Percentiles rank a stretch among this genome's conserved stretches.
These are phyloP conservation scores for Diaporthe sp. DNA, from an alignment of 2,329 filamentous ascomycete species.

Conservation along the genomic window DNA sequence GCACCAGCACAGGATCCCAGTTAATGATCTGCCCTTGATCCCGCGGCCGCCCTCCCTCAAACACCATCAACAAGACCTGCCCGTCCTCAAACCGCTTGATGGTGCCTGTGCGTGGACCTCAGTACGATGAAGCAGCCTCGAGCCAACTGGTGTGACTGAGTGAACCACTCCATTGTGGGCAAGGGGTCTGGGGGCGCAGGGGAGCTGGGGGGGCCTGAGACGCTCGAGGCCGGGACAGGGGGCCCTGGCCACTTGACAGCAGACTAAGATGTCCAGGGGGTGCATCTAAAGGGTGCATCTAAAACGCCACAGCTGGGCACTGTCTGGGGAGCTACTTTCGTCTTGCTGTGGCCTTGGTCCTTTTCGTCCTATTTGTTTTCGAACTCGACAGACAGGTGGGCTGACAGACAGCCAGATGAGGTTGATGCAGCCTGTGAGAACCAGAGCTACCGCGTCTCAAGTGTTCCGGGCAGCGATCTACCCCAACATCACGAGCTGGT, in stretches of 20 bases:
- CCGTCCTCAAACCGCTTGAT: slow-evolving; percentile 29
- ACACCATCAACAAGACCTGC: slow-evolving; percentile 26
- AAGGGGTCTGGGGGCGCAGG: slow-evolving; percentile 21
- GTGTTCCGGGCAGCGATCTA: neutral
- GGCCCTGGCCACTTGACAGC: slow-evolving; percentile 1
- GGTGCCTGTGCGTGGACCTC: slow-evolving; percentile 29
- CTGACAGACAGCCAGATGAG: neutral
- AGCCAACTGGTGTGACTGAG: slow-evolving; percentile 27
- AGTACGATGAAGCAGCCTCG: slow-evolving; percentile 18
- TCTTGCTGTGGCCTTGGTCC: neutral
- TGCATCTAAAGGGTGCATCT: slow-evolving; percentile 26
- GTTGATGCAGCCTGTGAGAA: neutral
- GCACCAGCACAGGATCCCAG: slow-evolving; percentile 7
- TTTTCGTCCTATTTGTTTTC: neutral
- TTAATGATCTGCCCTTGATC: slow-evolving; percentile 29
- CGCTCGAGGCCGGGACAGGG: slow-evolving; percentile 22
- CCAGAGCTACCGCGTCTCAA: neutral
- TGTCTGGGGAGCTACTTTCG: slow-evolving; percentile 4
- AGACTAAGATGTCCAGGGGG: slow-evolving; percentile 1
- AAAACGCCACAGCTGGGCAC: slow-evolving; percentile 22
- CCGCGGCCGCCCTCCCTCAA: slow-evolving; percentile 30
- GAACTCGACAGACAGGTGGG: slow-evolving; percentile 11
- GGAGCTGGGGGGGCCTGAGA: slow-evolving; percentile 25
- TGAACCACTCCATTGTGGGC: slow-evolving; percentile 16
- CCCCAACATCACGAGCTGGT: neutral